Base-by-base conservation (phyloP, 1,139 yeast genomes). In the Blastobotrys raffinosifermentans region DNA sequence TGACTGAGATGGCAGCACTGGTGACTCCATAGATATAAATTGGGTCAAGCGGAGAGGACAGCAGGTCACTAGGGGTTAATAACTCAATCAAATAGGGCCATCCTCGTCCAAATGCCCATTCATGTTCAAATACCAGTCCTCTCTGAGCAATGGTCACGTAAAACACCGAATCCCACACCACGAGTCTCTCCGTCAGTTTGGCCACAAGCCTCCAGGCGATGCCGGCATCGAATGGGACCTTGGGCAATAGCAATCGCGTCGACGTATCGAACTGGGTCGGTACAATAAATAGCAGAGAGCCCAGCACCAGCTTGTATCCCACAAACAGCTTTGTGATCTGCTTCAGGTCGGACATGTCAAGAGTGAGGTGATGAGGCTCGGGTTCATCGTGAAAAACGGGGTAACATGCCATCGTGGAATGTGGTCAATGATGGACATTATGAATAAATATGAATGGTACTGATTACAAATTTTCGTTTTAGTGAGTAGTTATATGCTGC, bases 91-190 rank as follows among this genome's bases (percentile, higher is more conserved):
- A 41, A 31, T 72, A 54, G 65, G 82, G 71, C 94, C 96, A 87
- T 3, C 76, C 58, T 4, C 85, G 82, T 27, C 94, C 80, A 57
- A 86, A 91, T 6, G 94, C 96, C 71, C 77, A 83, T 61, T 86
- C 94, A 57, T 91, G 96, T 57, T 91, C 97, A 58, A 69, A 87
- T 25, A 59, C 57, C 2, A 63, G 56, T 0, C 71, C 76, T 19
- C 73, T 61, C 14, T 62, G 56, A 26, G 82, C 75, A 32, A 78
- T 55, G 34, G 78, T 75, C 18, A 74, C 60, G 53, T 83, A 87
- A 58, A 80, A 86, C 0, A 87, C 94, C 2, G 80, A 71, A 58
- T 91, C 98, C 97, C 97, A 89, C 4, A 79, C 70, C 21, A 83
- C 64, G 6, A 84, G 64, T 42, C 46, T 37, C 35, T 43, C 39